phyloP scores from a whole-genome alignment of 768 basidiomycete species.

The Cytidiella melzeri region DNA sequence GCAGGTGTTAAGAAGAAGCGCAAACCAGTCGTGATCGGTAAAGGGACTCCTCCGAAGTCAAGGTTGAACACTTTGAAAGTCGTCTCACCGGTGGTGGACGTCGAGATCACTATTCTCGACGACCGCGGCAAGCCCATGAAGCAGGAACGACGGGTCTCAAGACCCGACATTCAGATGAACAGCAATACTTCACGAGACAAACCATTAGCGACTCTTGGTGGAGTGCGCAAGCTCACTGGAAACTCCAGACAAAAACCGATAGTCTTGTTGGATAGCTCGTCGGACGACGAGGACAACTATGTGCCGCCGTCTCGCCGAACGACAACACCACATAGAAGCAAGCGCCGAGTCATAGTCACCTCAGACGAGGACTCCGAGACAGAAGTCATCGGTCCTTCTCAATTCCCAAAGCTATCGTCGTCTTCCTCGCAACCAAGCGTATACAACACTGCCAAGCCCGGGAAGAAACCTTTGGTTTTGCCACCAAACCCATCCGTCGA shows the following conservation, averaged over 20 bases:
- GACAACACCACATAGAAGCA: background rate
- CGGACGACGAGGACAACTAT: conserved; percentile 7
- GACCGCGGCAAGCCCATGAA: conserved; percentile 49
- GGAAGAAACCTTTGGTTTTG: background rate
- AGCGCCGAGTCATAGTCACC: conserved; percentile 28
- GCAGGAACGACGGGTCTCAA: conserved; percentile 55
- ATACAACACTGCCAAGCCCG: too few species aligned
- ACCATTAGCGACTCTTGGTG: too few species aligned
- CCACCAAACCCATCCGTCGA: background rate
- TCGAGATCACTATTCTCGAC: conserved; percentile 68
- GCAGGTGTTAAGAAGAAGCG: background rate
- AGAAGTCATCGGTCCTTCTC: conserved; percentile 2
- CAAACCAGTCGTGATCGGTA: background rate
- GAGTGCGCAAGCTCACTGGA: too few species aligned
- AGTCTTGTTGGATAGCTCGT: conserved; percentile 3
- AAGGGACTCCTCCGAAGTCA: background rate
- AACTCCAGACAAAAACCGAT: background rate
- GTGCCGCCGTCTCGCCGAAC: background rate
- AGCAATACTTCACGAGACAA: too few species aligned
- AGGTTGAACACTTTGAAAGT: conserved; percentile 23
- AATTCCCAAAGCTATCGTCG: background rate
- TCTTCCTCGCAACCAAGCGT: background rate
- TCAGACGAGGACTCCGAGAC: conserved; percentile 43
- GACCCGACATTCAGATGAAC: conserved; percentile 36
- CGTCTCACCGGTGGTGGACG: conserved; percentile 44